These are phyloP conservation scores for Xylariales sp. DNA, from an alignment of 2,329 filamentous ascomycete genomes.

Conservation along the genomic window DNA sequence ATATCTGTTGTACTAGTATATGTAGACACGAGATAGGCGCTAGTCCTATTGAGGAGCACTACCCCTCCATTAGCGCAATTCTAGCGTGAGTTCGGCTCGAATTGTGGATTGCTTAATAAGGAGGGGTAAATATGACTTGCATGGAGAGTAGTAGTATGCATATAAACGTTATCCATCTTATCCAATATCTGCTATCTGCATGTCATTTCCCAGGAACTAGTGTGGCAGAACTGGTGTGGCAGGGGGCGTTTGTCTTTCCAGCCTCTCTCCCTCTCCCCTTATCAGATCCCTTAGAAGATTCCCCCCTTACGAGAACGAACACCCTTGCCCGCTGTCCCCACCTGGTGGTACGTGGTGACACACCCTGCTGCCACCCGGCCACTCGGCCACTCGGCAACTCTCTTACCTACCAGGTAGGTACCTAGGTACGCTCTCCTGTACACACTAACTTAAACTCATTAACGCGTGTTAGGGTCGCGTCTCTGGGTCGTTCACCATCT, in stretches of 20 bases:
- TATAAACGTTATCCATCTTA: conserved; percentile 9
- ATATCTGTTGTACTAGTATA: no score
- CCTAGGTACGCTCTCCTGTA: not conserved
- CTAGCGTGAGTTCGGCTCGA: no score
- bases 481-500: conserved; percentile 22
- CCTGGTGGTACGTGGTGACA: conserved; percentile 8
- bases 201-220: not conserved
- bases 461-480: conserved; percentile 37
- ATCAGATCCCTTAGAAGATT: no score
- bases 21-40: conserved; percentile 10
- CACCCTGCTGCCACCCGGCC: not conserved
- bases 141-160: conserved; percentile 8
- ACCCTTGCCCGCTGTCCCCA: conserved; percentile 4
- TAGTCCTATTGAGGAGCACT: not conserved
- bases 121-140: conserved; percentile 16
- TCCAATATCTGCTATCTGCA: conserved; percentile 2
- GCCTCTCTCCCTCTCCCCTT: no score
- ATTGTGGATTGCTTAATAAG: conserved; percentile 24
- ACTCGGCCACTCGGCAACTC: no score
- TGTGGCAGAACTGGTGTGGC: no score
- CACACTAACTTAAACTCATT: conserved; percentile 22
- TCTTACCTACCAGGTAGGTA: no score
- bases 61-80: conserved; percentile 29
- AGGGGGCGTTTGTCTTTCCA: no score
- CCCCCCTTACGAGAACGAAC: not conserved